Conservation (phyloP, 2,329 filamentous ascomycete genomes). For the Aureobasidium sp. region DNA sequence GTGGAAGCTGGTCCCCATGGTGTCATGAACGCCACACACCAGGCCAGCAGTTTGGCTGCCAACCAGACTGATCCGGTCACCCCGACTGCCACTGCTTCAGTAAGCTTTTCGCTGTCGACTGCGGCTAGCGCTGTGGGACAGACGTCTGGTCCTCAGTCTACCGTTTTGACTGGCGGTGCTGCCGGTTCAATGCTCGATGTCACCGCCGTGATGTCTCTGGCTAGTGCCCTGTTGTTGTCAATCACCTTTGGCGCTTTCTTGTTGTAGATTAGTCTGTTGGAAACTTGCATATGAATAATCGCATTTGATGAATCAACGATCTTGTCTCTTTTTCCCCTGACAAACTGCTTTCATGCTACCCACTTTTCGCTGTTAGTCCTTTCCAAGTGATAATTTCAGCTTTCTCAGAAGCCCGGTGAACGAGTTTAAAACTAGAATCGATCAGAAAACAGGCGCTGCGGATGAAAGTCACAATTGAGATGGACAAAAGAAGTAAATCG, state of each 20-base stretch:
- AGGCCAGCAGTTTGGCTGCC: background rate
- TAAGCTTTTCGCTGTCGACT: background rate
- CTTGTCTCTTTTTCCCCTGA: too few species aligned
- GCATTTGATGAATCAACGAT: background rate
- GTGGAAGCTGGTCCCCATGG: background rate
- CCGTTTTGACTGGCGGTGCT: background rate
- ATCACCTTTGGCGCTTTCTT: background rate
- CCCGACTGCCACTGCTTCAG: background rate
- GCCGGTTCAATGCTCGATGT: background rate
- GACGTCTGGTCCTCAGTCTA: background rate
- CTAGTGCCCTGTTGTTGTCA: background rate
- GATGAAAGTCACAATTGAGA: too few species aligned
- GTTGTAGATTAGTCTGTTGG: background rate
- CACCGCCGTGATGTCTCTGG: background rate
- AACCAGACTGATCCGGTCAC: background rate
- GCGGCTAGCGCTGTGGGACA: background rate
- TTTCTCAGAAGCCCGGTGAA: too few species aligned
- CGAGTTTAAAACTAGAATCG: too few species aligned
- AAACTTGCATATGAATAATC: too few species aligned
- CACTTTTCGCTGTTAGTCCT: too few species aligned
- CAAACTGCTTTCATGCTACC: too few species aligned
- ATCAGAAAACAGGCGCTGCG: too few species aligned
- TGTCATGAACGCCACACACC: background rate
- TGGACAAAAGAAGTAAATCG: too few species aligned
- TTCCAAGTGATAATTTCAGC: too few species aligned